Base-by-base conservation (phyloP, 495 filamentous ascomycete species). In the Pyrenopolyporus hunteri region DNA sequence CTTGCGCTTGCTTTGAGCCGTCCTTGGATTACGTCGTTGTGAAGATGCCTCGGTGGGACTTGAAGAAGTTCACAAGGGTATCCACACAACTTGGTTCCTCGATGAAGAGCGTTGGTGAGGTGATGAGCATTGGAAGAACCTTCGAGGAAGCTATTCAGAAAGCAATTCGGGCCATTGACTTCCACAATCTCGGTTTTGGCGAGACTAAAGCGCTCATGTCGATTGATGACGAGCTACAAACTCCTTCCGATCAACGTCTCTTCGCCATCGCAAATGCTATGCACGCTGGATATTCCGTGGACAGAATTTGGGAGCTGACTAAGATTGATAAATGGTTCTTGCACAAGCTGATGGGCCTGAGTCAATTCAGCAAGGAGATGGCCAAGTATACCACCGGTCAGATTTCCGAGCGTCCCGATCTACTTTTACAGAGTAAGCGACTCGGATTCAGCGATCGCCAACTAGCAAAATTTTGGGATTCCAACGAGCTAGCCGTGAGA, bases 91-190 rank as follows among this genome's bases (percentile, higher is more conserved):
- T 98, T 5, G 91, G 89, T 28, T 98, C 94, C 6, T 97, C 94
- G 10, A 98, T 98, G 94, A 98, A 98, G 89, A 96, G 91, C 81
- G 92, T 98, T 37, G 94, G 94, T 67, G 94, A 98, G 73, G 94
- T 98, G 52, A 98, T 98, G 94, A 92, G 89, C 67, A 97, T 98
- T 68, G 94, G 94, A 53, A 80, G 94, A 60, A 95, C 91, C 0
- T 98, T 98, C 56, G 94, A 98, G 74, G 94, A 98, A 76, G 94
- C 94, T 10, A 97, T 98, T 29, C 94, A 98, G 70, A 98, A 98
- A 73, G 94, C 94, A 19, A 98, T 98, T 66, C 86, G 94, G 25
- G 87, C 91, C 17, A 91, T 98, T 52, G 94, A 98, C 73, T 93
- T 88, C 79, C 86, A 93, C 78, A 98, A 98, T 67, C 82, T 96